Evolutionary conservation across 2,329 filamentous ascomycete genomes (phyloP).

Genomic region (Clarireedia paspali): DNA sequence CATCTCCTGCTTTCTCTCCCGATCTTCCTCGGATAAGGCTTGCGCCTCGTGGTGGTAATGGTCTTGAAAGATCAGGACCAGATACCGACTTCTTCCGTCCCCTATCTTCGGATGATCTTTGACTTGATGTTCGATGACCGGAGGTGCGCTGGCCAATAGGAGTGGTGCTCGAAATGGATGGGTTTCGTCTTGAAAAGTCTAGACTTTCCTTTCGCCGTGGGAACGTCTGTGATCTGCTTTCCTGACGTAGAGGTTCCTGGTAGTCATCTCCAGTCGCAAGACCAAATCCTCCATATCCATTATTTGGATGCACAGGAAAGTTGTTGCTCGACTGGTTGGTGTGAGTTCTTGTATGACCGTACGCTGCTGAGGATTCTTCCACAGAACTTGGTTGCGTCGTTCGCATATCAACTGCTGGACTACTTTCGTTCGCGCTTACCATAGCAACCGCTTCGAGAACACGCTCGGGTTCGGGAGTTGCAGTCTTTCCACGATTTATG

Average conservation of each 20-base stretch:
- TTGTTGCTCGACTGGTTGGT: conserved; percentile 18
- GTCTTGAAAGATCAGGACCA: conserved; percentile 25
- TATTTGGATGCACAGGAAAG: conserved; percentile 32
- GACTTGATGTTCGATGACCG: neutral
- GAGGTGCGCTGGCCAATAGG: neutral
- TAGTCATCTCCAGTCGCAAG: conserved; percentile 36
- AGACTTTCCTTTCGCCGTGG: conserved; percentile 19
- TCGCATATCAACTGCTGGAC: conserved; percentile 7
- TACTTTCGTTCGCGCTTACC: conserved; percentile 15
- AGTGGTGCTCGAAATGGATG: neutral
- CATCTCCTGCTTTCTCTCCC: conserved; percentile 17
- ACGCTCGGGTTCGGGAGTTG: conserved; percentile 16
- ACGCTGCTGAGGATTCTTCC: conserved; percentile 16
- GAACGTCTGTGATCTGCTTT: conserved; percentile 28
- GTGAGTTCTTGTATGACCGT: conserved; percentile 20
- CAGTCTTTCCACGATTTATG: conserved; percentile 30
- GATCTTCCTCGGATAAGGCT: conserved; percentile 23
- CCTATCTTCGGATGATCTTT: conserved; percentile 1
- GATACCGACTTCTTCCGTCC: conserved; percentile 20
- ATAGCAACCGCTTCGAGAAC: conserved; percentile 24
- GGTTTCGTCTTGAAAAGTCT: conserved; percentile 4
- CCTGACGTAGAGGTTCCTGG: conserved; percentile 31
- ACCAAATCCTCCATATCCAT: conserved; percentile 53
- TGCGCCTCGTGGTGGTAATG: conserved; percentile 25
- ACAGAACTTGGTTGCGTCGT: conserved; percentile 11